Base-by-base conservation (phyloP, 176 grass and related monocot species). In the Ensete glaucum region DNA sequence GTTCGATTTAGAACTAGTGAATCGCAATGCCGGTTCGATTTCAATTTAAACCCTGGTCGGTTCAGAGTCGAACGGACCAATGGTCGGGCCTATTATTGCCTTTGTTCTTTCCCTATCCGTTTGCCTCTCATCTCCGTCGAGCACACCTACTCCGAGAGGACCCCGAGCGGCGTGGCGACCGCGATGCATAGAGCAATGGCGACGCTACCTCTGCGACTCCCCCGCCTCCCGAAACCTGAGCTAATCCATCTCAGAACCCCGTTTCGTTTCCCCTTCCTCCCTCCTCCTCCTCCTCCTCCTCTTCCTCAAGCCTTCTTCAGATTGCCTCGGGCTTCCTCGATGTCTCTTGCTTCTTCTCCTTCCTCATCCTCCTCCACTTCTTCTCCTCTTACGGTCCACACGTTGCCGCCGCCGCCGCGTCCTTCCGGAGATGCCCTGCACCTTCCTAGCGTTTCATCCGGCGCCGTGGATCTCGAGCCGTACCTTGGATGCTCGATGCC, bases 401-500 rank as follows among this genome's bases (percentile, higher is more conserved):
- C 67, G 19, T 9, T 70, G 7, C 43, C 67, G 8, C 67, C 26
- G 29, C 66, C 27, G 49, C 48, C 26, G 15, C 66, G 14, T 49
- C 21, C 34, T 50, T n/a, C 67, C 0, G 48, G 1, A 48, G 9
- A 50, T 76, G 62, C 52, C 59, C 59, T 43, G 52, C 80, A 26
- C 76, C 62, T 60, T 49, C 72, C 12, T 43, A 54, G 52, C 74
- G 12, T 55, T 48, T 77, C 68, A 62, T 20, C 2, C 73, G 16
- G 60, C 52, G 58, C 71, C 70, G 55, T 49, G 2, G 26, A 65
- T 34, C 77, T 91, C 2, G 73, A 85, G 62, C 80, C 84, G 54
- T 84, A 94, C 9, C 72, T 80, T 0, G 74, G 62, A 14, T 94
- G 91, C 81, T 88, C 73, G 23, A 86, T 81, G 67, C 76, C 82